Evolutionary conservation across 257 asterid genomes (phyloP), one percentile per base, ranked within the genome.

Genomic region (Penstemon barbatus): DNA sequence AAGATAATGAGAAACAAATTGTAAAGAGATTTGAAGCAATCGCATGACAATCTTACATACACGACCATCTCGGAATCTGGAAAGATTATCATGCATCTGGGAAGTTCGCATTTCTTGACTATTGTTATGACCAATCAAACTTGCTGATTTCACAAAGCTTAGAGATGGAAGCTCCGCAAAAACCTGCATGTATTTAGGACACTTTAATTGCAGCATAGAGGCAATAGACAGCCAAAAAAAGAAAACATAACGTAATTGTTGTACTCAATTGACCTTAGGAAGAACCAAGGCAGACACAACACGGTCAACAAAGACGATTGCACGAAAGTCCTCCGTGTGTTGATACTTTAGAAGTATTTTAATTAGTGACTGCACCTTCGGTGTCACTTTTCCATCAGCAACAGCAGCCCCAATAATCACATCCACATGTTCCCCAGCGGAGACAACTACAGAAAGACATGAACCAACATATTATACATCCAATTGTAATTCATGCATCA

Each of bases 301-400:
- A 58, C 99, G 99, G 71, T 94, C 99, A 25, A 94, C 99, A 56
- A 94, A 94, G 74, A 94, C 85, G 70, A 94, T 94, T 48, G 99
- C 99, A 55, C 96, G 97, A 56, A 94, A 94, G 77, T 94, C 99
- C 82, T 87, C 91, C 3, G 96, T 91, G 55, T 85, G 83, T 77
- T 94, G 96, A 79, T 94, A 90, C 73, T 86, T 89, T 76, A 90
- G 86, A 81, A 94, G 99, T 65, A 89, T 65, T 80, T 94, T 94
- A 70, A 94, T 87, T 79, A 94, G 77, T 45, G 99, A 89, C 82
- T 94, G 99, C 80, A 94, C 97, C 76, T 91, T 93, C n/a, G 97
- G 99, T 58, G 99, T 94, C 82, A 94, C 99, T 86, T 94, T 94
- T 60, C 96, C 99, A 78, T 94, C 99, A 64, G 99, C 99, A 78